A percentile compares a stretch with the other conserved stretches of the same genome.
Evolutionary conservation across 2,329 filamentous ascomycete genomes (phyloP).

Genomic region (Pezicula carpinea): DNA sequence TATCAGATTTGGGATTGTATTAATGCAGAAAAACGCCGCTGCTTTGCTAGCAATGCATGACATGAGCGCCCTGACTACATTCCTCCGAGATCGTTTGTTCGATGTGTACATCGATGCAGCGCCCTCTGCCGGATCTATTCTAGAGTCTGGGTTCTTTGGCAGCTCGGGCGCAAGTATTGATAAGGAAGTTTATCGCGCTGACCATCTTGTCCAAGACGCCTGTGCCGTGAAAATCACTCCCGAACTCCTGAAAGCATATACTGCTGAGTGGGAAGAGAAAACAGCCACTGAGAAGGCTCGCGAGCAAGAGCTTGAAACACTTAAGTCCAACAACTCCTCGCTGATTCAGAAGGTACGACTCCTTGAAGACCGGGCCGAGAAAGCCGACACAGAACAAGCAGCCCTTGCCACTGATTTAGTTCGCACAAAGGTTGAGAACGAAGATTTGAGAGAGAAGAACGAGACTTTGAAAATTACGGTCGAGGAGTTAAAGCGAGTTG

Average conservation of each 20-base stretch:
- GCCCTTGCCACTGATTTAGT: slow-evolving; percentile 88
- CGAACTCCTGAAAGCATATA: slow-evolving; percentile 76
- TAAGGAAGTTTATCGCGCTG: slow-evolving; percentile 93
- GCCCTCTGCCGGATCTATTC: slow-evolving; percentile 84
- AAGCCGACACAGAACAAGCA: slow-evolving; percentile 85
- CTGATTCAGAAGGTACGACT: slow-evolving; percentile 74
- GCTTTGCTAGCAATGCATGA: slow-evolving; percentile 80
- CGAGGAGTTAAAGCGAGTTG: slow-evolving; percentile 75
- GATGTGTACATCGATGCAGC: slow-evolving; percentile 96
- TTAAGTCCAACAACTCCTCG: slow-evolving; percentile 62
- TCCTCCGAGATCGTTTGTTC: slow-evolving; percentile 90
- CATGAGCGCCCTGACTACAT: slow-evolving; percentile 83
- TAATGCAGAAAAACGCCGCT: slow-evolving; percentile 91
- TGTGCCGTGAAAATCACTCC: slow-evolving; percentile 82
- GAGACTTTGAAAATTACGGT: slow-evolving; percentile 84
- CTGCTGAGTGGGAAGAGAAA: slow-evolving; percentile 88
- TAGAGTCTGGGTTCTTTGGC: slow-evolving; percentile 97
- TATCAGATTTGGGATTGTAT: slow-evolving; percentile 85
- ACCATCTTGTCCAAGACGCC: slow-evolving; percentile 88
- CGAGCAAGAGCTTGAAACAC: slow-evolving; percentile 72
- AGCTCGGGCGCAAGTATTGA: slow-evolving; percentile 84
- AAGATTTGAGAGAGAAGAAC: slow-evolving; percentile 82
- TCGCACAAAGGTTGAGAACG: slow-evolving; percentile 87
- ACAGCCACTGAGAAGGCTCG: slow-evolving; percentile 76
- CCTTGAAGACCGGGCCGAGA: slow-evolving; percentile 83